phyloP scores from a whole-genome alignment of 2,329 filamentous ascomycete species.

The Fusarium begoniae region DNA sequence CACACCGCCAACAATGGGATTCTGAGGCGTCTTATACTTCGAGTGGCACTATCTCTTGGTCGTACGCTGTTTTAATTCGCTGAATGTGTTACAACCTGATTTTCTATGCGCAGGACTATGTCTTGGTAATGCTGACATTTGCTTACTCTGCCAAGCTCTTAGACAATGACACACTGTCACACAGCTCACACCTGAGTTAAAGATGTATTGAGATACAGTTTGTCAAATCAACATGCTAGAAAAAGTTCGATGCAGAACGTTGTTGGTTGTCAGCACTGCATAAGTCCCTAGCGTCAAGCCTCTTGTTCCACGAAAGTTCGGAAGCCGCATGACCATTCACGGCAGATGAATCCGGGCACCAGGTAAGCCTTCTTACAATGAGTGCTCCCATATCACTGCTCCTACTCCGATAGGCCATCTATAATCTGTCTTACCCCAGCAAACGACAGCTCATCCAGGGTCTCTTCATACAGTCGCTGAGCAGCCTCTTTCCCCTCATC shows the following conservation, averaged over 20 bases:
- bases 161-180: background rate
- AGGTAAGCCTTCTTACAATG: background rate
- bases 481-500: background rate
- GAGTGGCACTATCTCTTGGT: background rate
- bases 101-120: background rate
- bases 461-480: background rate
- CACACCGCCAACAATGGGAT: background rate
- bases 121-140: background rate
- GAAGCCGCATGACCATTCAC: background rate
- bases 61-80: background rate
- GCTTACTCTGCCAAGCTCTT: background rate
- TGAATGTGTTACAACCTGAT: background rate
- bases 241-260: background rate
- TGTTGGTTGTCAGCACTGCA: background rate
- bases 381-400: background rate
- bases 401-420: background rate
- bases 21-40: background rate
- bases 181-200: background rate
- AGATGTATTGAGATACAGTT: background rate
- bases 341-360: background rate
- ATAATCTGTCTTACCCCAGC: background rate
- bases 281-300: background rate
- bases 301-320: background rate
- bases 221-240: background rate
- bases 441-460: background rate